Base-by-base conservation (phyloP, 257 asterid genomes). In the Solanum boliviense region DNA sequence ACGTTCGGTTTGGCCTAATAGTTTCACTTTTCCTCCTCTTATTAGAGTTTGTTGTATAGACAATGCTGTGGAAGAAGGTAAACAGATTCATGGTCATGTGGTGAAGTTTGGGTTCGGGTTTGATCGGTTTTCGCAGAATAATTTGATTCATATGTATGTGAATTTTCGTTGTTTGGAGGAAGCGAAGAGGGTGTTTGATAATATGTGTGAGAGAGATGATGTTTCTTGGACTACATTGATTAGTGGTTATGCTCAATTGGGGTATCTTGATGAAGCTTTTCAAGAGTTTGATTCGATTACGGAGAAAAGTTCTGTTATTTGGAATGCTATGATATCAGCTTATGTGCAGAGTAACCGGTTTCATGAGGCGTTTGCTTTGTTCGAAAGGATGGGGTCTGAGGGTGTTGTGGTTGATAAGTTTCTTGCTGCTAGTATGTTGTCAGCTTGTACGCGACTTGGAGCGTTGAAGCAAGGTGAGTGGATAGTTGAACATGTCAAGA, bases 141-240 rank as follows among this genome's bases (percentile, higher is more conserved):
- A 92, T 92, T 89, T 96, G 97, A 94, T 94, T 86, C 94, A 91
- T 52, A 92, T 96, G 98, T 96, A 96, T 71, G 97, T 88, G 86
- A 92, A 85, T 44, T 92, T 94, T 86, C 90, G 87, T 71, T 88
- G 86, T 11, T 86, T 94, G 93, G 96, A 92, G 82, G 94, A 93
- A 35, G 98, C 98, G 1, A 90, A 56, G 41, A 92, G 88, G 92
- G 98, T 92, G 89, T 95, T 96, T 62, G 94, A 92, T 88, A 83
- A 70, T 39, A 73, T 94, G 91, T 88, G 15, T 5, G 13, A 65
- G 21, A 94, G 90, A 91, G 96, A 95, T 86, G 92, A 92, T 86
- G 95, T 96, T 88, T 93, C 99, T 76, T 96, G 98, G 96, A 96
- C 98, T n/a, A 94, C 98, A 34, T 87, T 95, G 94, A 95, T 95